Conservation (phyloP, 1,284 basidiomycete genomes). For the Sporisorium graminicola region DNA sequence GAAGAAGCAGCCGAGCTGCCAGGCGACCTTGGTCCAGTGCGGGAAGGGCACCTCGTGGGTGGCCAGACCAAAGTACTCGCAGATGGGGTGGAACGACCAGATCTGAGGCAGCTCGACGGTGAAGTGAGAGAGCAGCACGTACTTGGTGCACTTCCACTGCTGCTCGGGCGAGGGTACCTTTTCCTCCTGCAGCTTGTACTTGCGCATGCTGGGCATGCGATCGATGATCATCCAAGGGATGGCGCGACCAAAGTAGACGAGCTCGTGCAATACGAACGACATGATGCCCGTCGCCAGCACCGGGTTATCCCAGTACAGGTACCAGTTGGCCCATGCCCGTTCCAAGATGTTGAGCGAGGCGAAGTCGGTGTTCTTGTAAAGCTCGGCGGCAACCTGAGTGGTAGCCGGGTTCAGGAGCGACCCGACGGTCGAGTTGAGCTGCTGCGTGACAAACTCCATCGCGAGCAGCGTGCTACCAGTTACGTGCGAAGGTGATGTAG, state of each 20-base stretch:
- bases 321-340: conserved; percentile 70
- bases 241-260: conserved; percentile 96
- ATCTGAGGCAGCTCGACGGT: conserved; percentile 96
- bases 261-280: conserved; percentile 92
- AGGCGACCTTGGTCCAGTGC: conserved; percentile 70
- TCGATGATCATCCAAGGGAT: conserved; percentile 98
- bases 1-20: conserved; percentile 91
- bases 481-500: background rate
- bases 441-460: conserved; percentile 52
- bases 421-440: conserved; percentile 52
- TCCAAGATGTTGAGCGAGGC: conserved; percentile 60
- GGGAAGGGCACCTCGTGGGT: conserved; percentile 96
- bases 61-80: conserved; percentile 87
- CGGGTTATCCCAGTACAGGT: conserved; percentile 77
- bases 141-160: conserved; percentile 96
- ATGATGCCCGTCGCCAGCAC: conserved; percentile 92
- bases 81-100: conserved; percentile 94
- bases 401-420: conserved; percentile 48
- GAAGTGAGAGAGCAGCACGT: conserved; percentile 94
- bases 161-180: conserved; percentile 85
- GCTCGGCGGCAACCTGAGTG: conserved; percentile 69
- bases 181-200: conserved; percentile 89
- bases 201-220: conserved; percentile 88
- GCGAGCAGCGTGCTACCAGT: conserved; percentile 7
- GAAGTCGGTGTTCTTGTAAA: conserved; percentile 62